phyloP scores from a whole-genome alignment of 2,329 filamentous ascomycete species.

The Pestalotiopsis sp. region DNA sequence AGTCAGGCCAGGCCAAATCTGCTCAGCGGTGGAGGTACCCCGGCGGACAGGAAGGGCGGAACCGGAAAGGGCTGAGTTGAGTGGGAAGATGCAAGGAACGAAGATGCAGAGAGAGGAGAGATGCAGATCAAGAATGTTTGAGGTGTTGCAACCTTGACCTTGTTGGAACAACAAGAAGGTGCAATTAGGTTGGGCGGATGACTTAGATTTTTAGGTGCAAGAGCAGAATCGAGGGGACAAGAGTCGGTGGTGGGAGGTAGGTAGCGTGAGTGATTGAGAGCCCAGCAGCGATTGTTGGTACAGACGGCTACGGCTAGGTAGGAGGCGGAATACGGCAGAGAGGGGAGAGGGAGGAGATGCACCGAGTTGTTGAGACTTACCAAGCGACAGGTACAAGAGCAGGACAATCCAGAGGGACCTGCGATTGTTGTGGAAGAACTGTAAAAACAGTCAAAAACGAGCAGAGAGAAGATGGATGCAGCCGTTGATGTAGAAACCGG shows the following conservation, averaged over 20 bases:
- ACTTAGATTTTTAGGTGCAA: conserved; percentile 1
- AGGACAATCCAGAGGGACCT: conserved; percentile 2
- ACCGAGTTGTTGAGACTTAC: conserved; percentile 18
- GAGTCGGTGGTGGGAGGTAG: neutral
- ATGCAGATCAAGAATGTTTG: neutral
- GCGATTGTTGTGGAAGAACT: conserved; percentile 16
- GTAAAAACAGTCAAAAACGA: conserved; percentile 12
- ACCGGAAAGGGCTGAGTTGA: neutral
- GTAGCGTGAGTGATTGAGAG: neutral
- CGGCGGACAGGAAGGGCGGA: neutral
- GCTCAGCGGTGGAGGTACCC: neutral
- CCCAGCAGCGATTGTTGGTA: neutral
- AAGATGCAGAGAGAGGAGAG: neutral
- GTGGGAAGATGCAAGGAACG: neutral
- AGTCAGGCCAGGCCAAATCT: neutral
- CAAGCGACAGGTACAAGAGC: conserved; percentile 10
- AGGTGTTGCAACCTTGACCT: neutral
- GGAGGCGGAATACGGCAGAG: neutral
- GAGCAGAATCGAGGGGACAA: neutral
- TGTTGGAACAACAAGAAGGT: neutral
- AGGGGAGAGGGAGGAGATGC: neutral
- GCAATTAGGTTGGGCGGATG: neutral
- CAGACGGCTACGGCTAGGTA: neutral
- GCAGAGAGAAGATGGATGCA: conserved; percentile 18
- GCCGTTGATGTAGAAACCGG: conserved; percentile 25